phyloP scores from a whole-genome alignment of 352 stramenopile genomes.

The Peronosclerospora sorghi region DNA sequence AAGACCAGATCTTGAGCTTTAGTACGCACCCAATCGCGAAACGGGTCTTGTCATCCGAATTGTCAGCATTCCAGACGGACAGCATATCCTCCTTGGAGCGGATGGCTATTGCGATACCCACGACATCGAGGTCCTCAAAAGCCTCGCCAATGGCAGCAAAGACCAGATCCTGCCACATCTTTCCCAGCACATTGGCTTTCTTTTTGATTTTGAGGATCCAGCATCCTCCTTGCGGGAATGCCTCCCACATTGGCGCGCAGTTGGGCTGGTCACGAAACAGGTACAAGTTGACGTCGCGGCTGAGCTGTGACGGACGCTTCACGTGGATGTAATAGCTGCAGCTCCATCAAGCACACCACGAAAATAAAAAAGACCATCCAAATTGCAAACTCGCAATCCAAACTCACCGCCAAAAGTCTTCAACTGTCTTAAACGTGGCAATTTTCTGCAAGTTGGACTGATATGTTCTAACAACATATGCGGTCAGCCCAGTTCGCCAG shows the following conservation, averaged over 20 bases:
- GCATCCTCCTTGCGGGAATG: slow-evolving; percentile 87
- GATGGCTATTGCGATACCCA: slow-evolving; percentile 89
- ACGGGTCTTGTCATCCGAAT: slow-evolving; percentile 78
- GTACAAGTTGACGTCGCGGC: slow-evolving; percentile 89
- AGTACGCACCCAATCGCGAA: slow-evolving; percentile 68
- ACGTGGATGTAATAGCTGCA: slow-evolving; percentile 88
- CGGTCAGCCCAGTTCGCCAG: neutral
- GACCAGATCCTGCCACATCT: slow-evolving; percentile 92
- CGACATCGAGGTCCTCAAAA: slow-evolving; percentile 87
- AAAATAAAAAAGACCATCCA: neutral
- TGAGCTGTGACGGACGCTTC: slow-evolving; percentile 87
- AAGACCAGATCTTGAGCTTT: neutral
- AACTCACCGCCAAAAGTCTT: slow-evolving; percentile 87
- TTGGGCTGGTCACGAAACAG: slow-evolving; percentile 86
- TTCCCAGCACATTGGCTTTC: slow-evolving; percentile 87
- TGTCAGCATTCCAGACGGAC: slow-evolving; percentile 91
- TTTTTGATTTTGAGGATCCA: slow-evolving; percentile 95
- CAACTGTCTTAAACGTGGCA: slow-evolving; percentile 84
- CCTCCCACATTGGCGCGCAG: slow-evolving; percentile 86
- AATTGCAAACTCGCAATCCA: too few relatives aligned
- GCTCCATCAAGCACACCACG: too few relatives aligned
- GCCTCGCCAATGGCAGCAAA: slow-evolving; percentile 87
- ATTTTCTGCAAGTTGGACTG: slow-evolving; percentile 77
- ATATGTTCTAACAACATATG: slow-evolving; percentile 12
- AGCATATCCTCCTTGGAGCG: slow-evolving; percentile 91